Evolutionary conservation across 2,329 filamentous ascomycete genomes (phyloP), one percentile per base, ranked within the genome.

Genomic region (Fusarium luffae): DNA sequence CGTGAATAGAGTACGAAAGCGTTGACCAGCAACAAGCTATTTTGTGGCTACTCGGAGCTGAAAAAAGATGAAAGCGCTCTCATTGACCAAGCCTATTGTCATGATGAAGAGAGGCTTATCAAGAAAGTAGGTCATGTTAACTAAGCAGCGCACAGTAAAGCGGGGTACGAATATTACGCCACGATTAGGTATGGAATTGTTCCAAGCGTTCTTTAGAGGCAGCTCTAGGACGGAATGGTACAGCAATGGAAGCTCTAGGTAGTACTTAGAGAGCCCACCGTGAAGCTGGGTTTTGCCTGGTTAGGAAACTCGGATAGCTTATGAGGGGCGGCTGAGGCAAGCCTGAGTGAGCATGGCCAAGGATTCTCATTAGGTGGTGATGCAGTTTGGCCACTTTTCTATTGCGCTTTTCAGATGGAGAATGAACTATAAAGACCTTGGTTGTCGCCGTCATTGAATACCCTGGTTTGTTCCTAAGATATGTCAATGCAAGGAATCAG

Each of bases 311-410:
- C 40, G 18, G n/a, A 40, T 21, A 54, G 50, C 18, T 65, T 49
- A 18, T 64, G 63, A 72, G 71, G 63, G 63, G 69, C 55, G 73
- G 71, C 69, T 74, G 69, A 74, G 71, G 54, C 72, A 74, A 62
- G 60, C 44, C 64, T 72, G 62, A 69, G 71, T 64, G 71, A 74
- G 63, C 71, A 51, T 60, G 57, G 46, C 23, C 44, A 41, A 19
- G 42, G 48, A 59, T 54, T 54, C 41, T 40, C 42, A 23, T 63
- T 23, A 19, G 19, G 46, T 70, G 54, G 60, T 56, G 57, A 69
- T 55, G 32, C 54, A 42, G 34, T 27, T 49, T 37, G 42, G 28
- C 62, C 55, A 59, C 64, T 70, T 61, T 63, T 52, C 46, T 51
- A 43, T 34, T 52, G 19, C 28, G 46, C 50, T 48, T 41, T 44